Evolutionary conservation across 1,284 basidiomycete species (phyloP).

Genomic region (Puccinia hordei): DNA sequence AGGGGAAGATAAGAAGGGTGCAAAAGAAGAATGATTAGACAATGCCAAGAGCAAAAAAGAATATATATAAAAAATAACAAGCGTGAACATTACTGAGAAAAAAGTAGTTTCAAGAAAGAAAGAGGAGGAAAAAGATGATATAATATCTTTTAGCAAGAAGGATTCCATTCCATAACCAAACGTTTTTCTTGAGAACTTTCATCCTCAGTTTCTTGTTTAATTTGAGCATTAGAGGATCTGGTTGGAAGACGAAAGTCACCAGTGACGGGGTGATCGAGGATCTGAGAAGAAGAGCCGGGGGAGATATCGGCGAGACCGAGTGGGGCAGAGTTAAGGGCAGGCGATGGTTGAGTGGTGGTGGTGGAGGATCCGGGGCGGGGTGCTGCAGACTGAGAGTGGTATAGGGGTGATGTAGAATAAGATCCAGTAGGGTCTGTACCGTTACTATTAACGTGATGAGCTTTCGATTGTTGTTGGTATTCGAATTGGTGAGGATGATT

Average conservation of each 20-base stretch:
- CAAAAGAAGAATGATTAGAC: no score
- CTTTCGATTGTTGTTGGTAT: conserved; percentile 18
- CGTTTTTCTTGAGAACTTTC: no score
- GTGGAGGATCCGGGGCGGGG: not conserved
- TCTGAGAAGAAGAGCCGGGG: not conserved
- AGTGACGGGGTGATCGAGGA: not conserved
- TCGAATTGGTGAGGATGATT: conserved; percentile 25
- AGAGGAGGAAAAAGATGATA: no score
- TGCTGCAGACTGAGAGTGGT: conserved; percentile 8
- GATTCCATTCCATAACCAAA: no score
- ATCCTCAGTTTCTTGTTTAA: no score
- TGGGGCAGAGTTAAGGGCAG: not conserved
- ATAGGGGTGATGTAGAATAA: not conserved
- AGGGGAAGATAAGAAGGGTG: no score
- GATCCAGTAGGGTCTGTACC: not conserved
- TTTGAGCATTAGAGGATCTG: no score
- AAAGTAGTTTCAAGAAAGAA: no score
- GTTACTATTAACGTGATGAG: not conserved
- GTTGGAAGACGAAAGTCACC: conserved; percentile 3
- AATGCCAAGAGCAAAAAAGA: no score
- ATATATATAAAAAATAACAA: no score
- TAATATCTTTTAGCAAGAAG: no score
- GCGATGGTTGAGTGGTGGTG: not conserved
- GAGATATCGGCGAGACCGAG: not conserved
- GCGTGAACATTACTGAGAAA: no score